A percentile compares a stretch with the other conserved stretches of the same genome.
These are phyloP conservation scores for Tylopilus microsporus DNA, from an alignment of 1,284 basidiomycete genomes.

Conservation along the genomic window DNA sequence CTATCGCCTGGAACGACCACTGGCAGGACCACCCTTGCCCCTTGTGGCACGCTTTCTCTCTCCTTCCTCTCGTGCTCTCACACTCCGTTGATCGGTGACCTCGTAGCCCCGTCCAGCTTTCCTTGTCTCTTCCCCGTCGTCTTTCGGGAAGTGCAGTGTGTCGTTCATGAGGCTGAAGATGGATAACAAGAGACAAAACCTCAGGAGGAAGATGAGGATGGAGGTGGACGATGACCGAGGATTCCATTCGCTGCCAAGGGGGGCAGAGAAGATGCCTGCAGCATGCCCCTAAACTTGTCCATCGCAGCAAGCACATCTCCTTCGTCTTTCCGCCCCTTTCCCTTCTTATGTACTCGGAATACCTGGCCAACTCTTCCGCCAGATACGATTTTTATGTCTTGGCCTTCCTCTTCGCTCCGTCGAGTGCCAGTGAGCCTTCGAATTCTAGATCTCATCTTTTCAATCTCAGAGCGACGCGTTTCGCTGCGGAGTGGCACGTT, in stretches of 20 bases:
- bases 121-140: constrained; percentile 65
- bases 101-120: constrained; percentile 89
- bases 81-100: constrained; percentile 74
- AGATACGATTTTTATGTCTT: constrained; percentile 68
- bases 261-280: constrained; percentile 40
- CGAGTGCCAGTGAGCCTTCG: constrained; percentile 28
- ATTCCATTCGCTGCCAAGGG: constrained; percentile 45
- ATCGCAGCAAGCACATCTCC: constrained; percentile 69
- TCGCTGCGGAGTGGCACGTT: constrained; percentile 39
- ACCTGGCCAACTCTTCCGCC: constrained; percentile 76
- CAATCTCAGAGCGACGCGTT: constrained; percentile 73
- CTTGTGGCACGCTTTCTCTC: constrained; percentile 48
- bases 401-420: constrained; percentile 53
- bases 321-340: constrained; percentile 51
- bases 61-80: constrained; percentile 67
- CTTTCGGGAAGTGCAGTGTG: constrained; percentile 72
- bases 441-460: constrained; percentile 62
- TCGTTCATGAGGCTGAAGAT: constrained; percentile 50
- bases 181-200: constrained; percentile 18
- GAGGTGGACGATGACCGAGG: constrained; percentile 80
- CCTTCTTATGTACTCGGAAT: constrained; percentile 61
- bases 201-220: constrained; percentile 53
- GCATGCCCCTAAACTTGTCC: constrained; percentile 66
- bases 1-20: constrained; percentile 26
- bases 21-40: constrained; percentile 21